These are phyloP conservation scores for Phytophthora ramorum DNA, from an alignment of 352 stramenopile genomes.

Conservation along the genomic window DNA sequence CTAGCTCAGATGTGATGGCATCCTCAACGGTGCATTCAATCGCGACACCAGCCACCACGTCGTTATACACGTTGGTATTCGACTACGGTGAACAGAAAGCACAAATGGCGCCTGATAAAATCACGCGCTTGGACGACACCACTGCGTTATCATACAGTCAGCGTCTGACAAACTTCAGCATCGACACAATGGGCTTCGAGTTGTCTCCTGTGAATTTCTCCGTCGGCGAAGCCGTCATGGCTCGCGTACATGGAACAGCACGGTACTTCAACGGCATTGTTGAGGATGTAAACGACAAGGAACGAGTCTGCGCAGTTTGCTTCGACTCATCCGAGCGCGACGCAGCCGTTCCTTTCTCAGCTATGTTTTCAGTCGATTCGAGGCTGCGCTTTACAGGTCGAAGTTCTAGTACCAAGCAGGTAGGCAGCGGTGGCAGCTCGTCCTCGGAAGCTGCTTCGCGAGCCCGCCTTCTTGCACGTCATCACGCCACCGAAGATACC, in stretches of 20 bases:
- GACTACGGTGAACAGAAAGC: constrained; percentile 74
- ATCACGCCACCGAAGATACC: constrained; percentile 19
- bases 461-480: constrained; percentile 16
- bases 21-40: constrained; percentile 17
- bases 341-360: constrained; percentile 63
- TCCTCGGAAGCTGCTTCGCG: constrained; percentile 41
- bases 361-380: constrained; percentile 72
- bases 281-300: constrained; percentile 61
- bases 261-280: constrained; percentile 71
- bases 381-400: constrained; percentile 51
- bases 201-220: constrained; percentile 56
- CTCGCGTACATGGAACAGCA: constrained; percentile 57
- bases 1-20: neutral
- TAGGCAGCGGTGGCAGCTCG: constrained; percentile 45
- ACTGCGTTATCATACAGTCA: constrained; percentile 65
- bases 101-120: constrained; percentile 56
- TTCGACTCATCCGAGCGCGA: constrained; percentile 81
- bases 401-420: constrained; percentile 45
- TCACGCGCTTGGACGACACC: constrained; percentile 58
- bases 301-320: constrained; percentile 64
- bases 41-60: constrained; percentile 4
- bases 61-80: constrained; percentile 68
- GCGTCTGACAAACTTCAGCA: constrained; percentile 79
- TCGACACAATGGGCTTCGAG: constrained; percentile 82
- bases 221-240: constrained; percentile 69